A percentile compares a stretch with the other conserved stretches of the same genome.
Evolutionary conservation across 2,329 filamentous ascomycete species (phyloP).

Genomic region (Aspergillus sp.): DNA sequence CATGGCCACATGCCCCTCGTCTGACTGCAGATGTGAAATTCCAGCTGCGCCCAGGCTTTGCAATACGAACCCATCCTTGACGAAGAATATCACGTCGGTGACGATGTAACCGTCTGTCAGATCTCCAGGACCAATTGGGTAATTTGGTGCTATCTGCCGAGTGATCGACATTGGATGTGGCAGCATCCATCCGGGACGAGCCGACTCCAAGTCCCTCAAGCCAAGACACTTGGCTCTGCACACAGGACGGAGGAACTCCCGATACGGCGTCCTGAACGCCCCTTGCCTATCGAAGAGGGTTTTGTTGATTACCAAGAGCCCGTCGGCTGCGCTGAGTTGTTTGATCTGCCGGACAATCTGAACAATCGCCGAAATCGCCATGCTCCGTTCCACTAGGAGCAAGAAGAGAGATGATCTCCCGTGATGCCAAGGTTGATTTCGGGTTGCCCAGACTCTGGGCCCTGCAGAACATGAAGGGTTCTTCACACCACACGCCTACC

Average conservation of each 20-base stretch:
- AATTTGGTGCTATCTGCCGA: neutral
- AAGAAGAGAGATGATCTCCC: neutral
- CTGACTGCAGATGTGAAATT: neutral
- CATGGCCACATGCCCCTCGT: neutral
- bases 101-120: neutral
- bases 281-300: neutral
- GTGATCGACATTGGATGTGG: neutral
- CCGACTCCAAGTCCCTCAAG: neutral
- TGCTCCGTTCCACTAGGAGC: neutral
- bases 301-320: neutral
- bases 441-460: neutral
- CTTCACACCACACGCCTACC: neutral
- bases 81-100: neutral
- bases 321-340: neutral
- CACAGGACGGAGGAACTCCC: neutral
- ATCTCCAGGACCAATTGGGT: neutral
- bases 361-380: neutral
- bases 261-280: neutral
- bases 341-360: neutral
- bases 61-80: neutral
- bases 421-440: neutral
- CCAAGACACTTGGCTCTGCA: slow-evolving; percentile 8
- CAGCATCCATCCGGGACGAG: neutral
- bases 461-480: neutral
- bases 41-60: neutral